Conservation (phyloP, 140 eudicot genomes). For the Flaveria floridana region DNA sequence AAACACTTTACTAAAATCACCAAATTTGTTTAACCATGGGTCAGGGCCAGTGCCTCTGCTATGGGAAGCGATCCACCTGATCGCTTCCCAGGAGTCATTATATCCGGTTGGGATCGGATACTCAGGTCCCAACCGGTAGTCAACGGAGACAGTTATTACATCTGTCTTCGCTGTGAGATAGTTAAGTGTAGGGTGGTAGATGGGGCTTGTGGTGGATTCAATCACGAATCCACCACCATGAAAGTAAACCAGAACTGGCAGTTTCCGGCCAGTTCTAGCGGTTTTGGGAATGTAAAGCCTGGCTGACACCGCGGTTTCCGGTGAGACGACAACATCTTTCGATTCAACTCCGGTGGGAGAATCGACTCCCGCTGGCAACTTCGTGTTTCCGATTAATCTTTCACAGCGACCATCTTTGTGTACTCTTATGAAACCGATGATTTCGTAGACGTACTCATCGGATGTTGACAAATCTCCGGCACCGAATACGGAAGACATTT, state of each 20-base stretch:
- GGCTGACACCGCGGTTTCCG: conserved; percentile 28
- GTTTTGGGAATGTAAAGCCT: conserved; percentile 40
- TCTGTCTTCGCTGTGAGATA: conserved; percentile 3
- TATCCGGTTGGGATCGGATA: conserved; percentile 30
- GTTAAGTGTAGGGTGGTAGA: conserved; percentile 23
- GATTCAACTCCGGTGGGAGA: conserved; percentile 39
- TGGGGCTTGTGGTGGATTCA: conserved; percentile 25
- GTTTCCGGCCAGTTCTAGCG: neutral
- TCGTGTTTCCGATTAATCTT: conserved; percentile 18
- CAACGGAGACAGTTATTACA: conserved; percentile 14
- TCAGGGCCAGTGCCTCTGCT: conserved; percentile 28
- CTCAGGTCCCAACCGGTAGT: conserved; percentile 40
- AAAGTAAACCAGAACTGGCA: conserved; percentile 27
- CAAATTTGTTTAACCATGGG: conserved; percentile 46
- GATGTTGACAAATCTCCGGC: conserved; percentile 17
- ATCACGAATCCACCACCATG: conserved; percentile 35
- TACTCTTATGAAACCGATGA: conserved; percentile 27
- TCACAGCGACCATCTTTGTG: conserved; percentile 46
- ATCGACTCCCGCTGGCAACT: conserved; percentile 36
- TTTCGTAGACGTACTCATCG: conserved; percentile 6
- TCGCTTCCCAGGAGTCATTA: conserved; percentile 36
- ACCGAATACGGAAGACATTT: conserved; percentile 13
- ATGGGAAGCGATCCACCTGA: conserved; percentile 43
- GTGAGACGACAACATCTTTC: conserved; percentile 35
- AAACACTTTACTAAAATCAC: conserved; percentile 41